phyloP scores from a whole-genome alignment of 2,329 filamentous ascomycete species.

The Berkeleyomyces rouxiae region DNA sequence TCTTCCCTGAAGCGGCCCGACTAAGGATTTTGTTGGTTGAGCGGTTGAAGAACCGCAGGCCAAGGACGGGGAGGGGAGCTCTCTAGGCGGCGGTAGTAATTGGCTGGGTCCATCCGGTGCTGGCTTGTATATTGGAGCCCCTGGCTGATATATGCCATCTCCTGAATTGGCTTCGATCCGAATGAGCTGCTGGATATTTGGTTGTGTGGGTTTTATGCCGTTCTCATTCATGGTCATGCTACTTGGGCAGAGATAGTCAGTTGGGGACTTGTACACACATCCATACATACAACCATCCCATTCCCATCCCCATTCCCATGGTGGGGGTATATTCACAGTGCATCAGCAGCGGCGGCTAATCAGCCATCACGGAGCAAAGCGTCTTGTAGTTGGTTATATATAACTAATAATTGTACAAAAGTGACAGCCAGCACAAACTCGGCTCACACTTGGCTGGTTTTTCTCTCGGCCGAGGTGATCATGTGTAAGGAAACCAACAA shows the following conservation, averaged over 20 bases:
- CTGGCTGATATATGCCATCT: background rate
- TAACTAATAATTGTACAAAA: no score
- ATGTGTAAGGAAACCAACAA: background rate
- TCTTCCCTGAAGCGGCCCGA: slow-evolving; percentile 1
- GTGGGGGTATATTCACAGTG: no score
- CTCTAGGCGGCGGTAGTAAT: background rate
- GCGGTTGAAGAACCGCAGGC: background rate
- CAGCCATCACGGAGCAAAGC: background rate
- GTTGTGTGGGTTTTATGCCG: background rate
- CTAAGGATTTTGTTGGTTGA: background rate
- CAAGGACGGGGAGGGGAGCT: background rate
- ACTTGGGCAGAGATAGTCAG: no score
- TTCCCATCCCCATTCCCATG: no score
- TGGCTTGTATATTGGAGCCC: background rate
- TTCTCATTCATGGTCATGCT: background rate
- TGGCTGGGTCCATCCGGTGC: background rate
- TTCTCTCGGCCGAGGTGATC: background rate
- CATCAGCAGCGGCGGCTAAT: background rate
- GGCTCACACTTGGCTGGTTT: background rate
- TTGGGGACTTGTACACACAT: no score
- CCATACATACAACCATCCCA: no score
- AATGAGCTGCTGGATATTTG: background rate
- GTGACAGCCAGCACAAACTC: background rate
- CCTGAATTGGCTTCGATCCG: background rate
- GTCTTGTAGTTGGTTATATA: no score